A percentile compares a stretch with the other conserved stretches of the same genome.
Conservation (phyloP, 345 rosid species). For the Arabis hirsuta region DNA sequence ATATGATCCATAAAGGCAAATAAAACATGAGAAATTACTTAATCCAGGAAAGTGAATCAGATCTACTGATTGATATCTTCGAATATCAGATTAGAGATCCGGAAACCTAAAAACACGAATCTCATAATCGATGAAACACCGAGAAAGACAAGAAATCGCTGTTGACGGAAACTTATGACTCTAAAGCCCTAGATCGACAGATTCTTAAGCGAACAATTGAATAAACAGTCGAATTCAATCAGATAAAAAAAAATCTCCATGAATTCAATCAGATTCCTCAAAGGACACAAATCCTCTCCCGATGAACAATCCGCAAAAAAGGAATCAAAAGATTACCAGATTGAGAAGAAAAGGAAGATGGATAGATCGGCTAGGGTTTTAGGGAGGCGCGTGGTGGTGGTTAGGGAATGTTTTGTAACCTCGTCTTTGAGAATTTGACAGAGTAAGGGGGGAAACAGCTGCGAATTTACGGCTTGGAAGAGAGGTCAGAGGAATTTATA, state of each 20-base stretch:
- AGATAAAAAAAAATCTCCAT: too few species aligned
- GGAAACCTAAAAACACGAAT: too few species aligned
- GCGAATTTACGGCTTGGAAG: neutral
- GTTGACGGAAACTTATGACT: neutral
- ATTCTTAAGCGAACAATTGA: neutral
- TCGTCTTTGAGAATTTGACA: neutral
- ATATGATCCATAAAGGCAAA: neutral
- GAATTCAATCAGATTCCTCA: too few species aligned
- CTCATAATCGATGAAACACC: neutral
- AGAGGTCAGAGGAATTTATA: conserved; percentile 16
- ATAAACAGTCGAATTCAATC: too few species aligned
- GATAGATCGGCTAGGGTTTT: conserved; percentile 32
- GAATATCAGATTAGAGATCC: neutral
- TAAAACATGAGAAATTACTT: neutral
- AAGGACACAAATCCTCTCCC: neutral
- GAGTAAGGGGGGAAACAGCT: conserved; percentile 8
- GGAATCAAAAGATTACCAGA: conserved; percentile 21
- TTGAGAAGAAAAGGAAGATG: neutral
- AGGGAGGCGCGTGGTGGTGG: neutral
- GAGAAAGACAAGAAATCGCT: neutral
- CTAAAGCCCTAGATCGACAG: conserved; percentile 16
- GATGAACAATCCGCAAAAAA: neutral
- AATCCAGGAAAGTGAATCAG: neutral
- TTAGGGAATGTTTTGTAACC: conserved; percentile 2
- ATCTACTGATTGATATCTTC: neutral